Evolutionary conservation across 2,329 filamentous ascomycete genomes (phyloP), one percentile per base, ranked within the genome.

Genomic region (Samsoniella hepiali): DNA sequence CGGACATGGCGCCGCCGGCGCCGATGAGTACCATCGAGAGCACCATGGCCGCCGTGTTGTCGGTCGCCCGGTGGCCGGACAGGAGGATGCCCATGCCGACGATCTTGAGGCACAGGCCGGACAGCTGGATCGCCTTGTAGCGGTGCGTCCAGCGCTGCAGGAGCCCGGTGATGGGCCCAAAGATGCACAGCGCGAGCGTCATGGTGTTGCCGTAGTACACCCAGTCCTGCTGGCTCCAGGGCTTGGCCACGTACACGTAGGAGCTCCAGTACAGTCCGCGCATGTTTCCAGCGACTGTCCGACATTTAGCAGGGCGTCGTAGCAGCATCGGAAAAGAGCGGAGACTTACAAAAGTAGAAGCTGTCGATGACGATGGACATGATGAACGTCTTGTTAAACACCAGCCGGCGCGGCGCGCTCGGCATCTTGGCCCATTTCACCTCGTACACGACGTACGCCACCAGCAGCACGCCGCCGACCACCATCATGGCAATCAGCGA

Each of bases 401-500:
- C 63, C 27, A 73, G 64, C 10, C 69, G 63, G 10, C 68, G 68
- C 9, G 72, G 69, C 1, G 67, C 67, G 31, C 69, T 69, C 3
- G 69, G 70, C 54, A 70, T 59, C 49, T 64, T 64, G 29, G 68
- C 70, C 68, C 69, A 71, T 42, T 71, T 65, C 66, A 71, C 68
- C 62, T 79, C 77, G 54, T 72, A 79, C 10, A 73, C 34, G 4
- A 64, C 70, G 51, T 80, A 81, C 6, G 67, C 68, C 42, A 72
- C 53, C 38, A 79, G 65, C 10, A 78, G 67, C 13, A 77, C 64
- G 31, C 69, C 68, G 22, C 78, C 78, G 9, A 80, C 66, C 32
- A 79, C 71, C 60, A 79, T 68, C 70, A 80, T 74, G 63, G 71
- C 71, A 65, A 81, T 80, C 34, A 82, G 77, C 32, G 76, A 73